Percentiles rank a stretch among this genome's conserved stretches.
Conservation (phyloP, 768 basidiomycete genomes). For the Boletellus ananiceps region DNA sequence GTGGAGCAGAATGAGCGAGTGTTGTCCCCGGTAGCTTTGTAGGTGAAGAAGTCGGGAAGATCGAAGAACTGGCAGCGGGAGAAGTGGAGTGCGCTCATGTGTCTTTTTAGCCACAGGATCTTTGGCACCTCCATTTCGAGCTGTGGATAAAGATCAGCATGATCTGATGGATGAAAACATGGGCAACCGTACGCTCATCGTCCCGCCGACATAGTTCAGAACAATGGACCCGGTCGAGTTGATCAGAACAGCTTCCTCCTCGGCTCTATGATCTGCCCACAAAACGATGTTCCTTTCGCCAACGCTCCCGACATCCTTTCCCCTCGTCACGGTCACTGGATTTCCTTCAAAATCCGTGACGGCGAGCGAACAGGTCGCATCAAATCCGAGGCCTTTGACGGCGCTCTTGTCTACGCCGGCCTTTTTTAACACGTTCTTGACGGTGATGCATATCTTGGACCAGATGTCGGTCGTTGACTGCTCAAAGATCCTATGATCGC, state of each 20-base stretch:
- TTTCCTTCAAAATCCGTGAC: constrained; percentile 71
- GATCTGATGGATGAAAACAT: not conserved
- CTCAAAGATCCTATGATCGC: constrained; percentile 92
- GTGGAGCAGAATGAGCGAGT: constrained; percentile 87
- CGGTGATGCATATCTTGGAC: constrained; percentile 57
- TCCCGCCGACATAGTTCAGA: constrained; percentile 92
- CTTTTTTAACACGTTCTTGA: constrained; percentile 57
- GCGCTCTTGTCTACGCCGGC: constrained; percentile 50
- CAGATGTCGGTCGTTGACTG: constrained; percentile 92
- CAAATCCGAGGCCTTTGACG: constrained; percentile 89
- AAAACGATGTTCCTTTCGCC: constrained; percentile 83
- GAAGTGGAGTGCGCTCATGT: constrained; percentile 74
- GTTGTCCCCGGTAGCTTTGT: constrained; percentile 72
- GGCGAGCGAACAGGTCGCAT: constrained; percentile 95
- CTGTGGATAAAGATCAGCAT: constrained; percentile 36
- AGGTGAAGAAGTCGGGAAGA: constrained; percentile 94
- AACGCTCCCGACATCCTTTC: constrained; percentile 50
- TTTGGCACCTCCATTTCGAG: constrained; percentile 99
- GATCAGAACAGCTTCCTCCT: constrained; percentile 86
- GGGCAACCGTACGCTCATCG: constrained; percentile 70
- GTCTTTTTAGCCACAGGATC: constrained; percentile 90
- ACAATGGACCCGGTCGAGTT: constrained; percentile 81
- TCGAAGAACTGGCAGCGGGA: constrained; percentile 79
- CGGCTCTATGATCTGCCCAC: constrained; percentile 97
- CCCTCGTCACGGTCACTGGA: constrained; percentile 72